Evolutionary conservation across 805 yeast genomes (phyloP), one percentile per base, ranked within the genome.

Genomic region (Barnettozyma siamensis): DNA sequence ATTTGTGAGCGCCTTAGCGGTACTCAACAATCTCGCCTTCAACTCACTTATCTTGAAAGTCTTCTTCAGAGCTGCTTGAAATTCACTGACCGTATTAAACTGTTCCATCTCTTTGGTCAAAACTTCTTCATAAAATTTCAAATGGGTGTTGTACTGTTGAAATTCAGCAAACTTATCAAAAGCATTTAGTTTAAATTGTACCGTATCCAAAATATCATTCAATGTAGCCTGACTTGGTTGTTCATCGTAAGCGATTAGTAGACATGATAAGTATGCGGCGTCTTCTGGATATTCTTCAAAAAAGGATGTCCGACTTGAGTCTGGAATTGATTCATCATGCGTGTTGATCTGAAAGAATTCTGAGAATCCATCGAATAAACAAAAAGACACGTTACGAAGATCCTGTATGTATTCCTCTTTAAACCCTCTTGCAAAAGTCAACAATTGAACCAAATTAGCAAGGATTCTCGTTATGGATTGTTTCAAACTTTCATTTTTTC

Each of bases 391-490:
- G 5, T 26, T 34, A 3, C 38, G 20, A 11, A 42, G 21, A 20
- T 49, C 48, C 12, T 33, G 24, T 1, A 20, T 11, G 17, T 42
- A 33, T 5, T 37, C 38, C 9, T 38, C 41, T 7, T 40, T 32
- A 10, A 42, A 20, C 12, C 47, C 42, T 10, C 52, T 42, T 7
- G 34, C 40, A 24, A 51, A 48, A 7, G 39, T 26, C 11, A 49
- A 29, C 3, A 51, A 13, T 28, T 50, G 55, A 2, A 43, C 47
- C 13, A 45, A 11, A 33, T 51, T 49, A 11, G 44, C 38, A n/a
- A 50, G 23, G 2, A 51, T 49, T 32, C 52, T 42, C 8, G 51
- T 40, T 4, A 33, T 32, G 17, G 45, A 42, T 26, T 46, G 43
- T 30, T 49, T 48, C 11, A 18, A 18, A 2, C 44, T 27, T 31